Evolutionary conservation across 805 yeast genomes (phyloP).

Genomic region (Kodamaea jinghongensis): DNA sequence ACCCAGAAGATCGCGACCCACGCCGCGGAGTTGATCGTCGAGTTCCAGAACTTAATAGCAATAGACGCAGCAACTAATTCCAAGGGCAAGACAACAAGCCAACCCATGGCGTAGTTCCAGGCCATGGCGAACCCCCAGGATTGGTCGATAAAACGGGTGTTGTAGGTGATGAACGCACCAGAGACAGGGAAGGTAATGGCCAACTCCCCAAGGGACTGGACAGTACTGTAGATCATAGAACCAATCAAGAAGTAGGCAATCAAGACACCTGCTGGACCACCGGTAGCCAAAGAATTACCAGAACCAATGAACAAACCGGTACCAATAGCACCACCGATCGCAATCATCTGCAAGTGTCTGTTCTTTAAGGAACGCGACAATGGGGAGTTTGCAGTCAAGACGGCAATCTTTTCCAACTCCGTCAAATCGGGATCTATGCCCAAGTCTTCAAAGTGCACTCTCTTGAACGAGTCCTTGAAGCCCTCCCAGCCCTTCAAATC

Average conservation of each 20-base stretch:
- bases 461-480: conserved; percentile 19
- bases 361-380: conserved; percentile 51
- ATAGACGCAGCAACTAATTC: conserved; percentile 27
- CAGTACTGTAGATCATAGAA: conserved; percentile 54
- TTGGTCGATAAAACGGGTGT: conserved; percentile 56
- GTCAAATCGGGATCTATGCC: conserved; percentile 19
- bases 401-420: conserved; percentile 22
- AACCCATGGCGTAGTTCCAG: conserved; percentile 34
- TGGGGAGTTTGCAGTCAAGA: conserved; percentile 51
- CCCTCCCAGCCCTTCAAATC: conserved; percentile 8
- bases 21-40: conserved; percentile 47
- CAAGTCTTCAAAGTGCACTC: conserved; percentile 17
- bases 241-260: conserved; percentile 56
- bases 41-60: conserved; percentile 19
- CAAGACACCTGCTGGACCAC: conserved; percentile 65
- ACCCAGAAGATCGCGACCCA: conserved; percentile 56
- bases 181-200: conserved; percentile 61
- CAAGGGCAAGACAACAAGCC: conserved; percentile 23
- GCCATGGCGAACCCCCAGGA: conserved; percentile 65
- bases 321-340: conserved; percentile 68
- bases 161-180: conserved; percentile 64
- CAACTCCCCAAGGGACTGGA: conserved; percentile 61
- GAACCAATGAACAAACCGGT: conserved; percentile 69
- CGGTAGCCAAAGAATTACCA: conserved; percentile 54
- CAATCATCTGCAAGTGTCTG: conserved; percentile 65